Evolutionary conservation across 2,329 filamentous ascomycete genomes (phyloP).

Genomic region (Pestalotiopsis sp.): DNA sequence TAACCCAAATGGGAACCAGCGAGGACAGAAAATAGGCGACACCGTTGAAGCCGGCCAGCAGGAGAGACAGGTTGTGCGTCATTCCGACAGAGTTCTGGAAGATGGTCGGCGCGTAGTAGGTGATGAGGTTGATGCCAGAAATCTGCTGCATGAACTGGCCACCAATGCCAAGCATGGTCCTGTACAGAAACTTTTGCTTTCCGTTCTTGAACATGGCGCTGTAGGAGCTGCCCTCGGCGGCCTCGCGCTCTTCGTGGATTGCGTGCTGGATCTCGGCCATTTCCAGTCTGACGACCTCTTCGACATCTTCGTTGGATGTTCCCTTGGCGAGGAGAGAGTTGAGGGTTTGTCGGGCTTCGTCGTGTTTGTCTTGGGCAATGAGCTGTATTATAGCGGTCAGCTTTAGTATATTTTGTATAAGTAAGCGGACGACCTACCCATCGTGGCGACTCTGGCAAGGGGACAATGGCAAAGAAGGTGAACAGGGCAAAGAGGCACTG

Average conservation of each 20-base stretch:
- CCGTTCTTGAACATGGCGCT: conserved; percentile 43
- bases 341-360: background rate
- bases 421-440: background rate
- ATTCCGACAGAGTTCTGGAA: conserved; percentile 48
- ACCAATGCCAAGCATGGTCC: conserved; percentile 42
- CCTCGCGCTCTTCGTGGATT: conserved; percentile 41
- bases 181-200: conserved; percentile 41
- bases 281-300: background rate
- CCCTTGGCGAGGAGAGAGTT: background rate
- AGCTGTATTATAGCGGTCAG: background rate
- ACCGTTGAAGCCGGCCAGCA: conserved; percentile 55
- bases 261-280: conserved; percentile 40
- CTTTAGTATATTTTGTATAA: background rate
- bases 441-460: conserved; percentile 4
- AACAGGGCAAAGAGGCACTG: conserved; percentile 45
- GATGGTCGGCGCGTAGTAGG: conserved; percentile 43
- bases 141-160: conserved; percentile 48
- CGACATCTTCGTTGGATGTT: background rate
- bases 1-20: conserved; percentile 36
- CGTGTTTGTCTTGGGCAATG: conserved; percentile 6
- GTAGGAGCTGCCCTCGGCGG: conserved; percentile 34
- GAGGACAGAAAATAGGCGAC: conserved; percentile 36
- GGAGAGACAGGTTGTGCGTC: conserved; percentile 46
- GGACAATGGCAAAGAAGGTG: conserved; percentile 26
- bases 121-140: conserved; percentile 37